phyloP scores from a whole-genome alignment of 2,329 filamentous ascomycete species.

The Botrytis cinerea region DNA sequence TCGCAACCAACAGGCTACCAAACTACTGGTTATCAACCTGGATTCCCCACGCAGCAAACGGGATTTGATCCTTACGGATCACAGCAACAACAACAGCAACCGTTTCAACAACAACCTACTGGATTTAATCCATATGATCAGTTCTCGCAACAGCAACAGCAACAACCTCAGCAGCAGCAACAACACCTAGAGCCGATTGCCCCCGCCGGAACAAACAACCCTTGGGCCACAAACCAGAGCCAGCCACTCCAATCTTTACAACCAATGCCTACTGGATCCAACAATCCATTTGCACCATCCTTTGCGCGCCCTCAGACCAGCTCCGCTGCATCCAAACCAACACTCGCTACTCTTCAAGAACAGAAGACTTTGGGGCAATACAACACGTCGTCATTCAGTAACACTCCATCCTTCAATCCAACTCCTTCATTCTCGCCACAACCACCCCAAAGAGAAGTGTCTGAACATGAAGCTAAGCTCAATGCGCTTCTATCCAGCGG shows the following conservation, averaged over 20 bases:
- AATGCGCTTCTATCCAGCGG: conserved; percentile 84
- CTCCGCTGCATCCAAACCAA: conserved; percentile 61
- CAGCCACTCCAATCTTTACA: conserved; percentile 65
- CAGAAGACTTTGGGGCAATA: conserved; percentile 68
- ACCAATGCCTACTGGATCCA: conserved; percentile 88
- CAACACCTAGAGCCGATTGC: conserved; percentile 61
- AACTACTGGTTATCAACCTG: conserved; percentile 65
- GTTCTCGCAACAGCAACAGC: conserved; percentile 34
- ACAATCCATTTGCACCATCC: conserved; percentile 91
- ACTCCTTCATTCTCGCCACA: conserved; percentile 49
- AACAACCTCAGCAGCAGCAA: conserved; percentile 47
- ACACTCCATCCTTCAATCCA: conserved; percentile 51
- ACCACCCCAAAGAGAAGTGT: conserved; percentile 57
- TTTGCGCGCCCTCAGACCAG: conserved; percentile 61
- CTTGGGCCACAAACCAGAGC: conserved; percentile 72
- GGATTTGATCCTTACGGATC: conserved; percentile 71
- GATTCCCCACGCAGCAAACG: conserved; percentile 69
- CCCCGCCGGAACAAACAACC: conserved; percentile 88
- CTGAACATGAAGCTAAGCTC: conserved; percentile 70
- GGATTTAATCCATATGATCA: conserved; percentile 58
- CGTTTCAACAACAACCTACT: conserved; percentile 59
- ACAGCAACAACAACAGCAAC: conserved; percentile 45
- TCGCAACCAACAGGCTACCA: conserved; percentile 63
- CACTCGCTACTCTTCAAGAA: conserved; percentile 75
- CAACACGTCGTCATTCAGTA: conserved; percentile 48